Base-by-base conservation (phyloP, 2,329 filamentous ascomycete species). In the Colletotrichum incanum region DNA sequence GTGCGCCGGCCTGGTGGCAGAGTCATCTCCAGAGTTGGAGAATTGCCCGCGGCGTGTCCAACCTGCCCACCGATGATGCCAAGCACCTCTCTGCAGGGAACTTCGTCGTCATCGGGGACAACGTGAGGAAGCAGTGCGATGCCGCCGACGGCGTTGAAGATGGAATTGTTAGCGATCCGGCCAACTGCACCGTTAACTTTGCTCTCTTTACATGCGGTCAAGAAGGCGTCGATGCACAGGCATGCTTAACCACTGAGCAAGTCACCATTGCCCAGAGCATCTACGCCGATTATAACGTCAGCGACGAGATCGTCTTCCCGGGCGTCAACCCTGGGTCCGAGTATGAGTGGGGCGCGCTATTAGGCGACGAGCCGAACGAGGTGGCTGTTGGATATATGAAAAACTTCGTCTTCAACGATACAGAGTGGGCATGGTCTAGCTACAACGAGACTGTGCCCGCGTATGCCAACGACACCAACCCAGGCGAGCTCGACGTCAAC, bases 61-160 rank as follows among this genome's bases (percentile, higher is more conserved):
- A 89, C 75, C 80, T 86, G 60, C 86, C 86, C 0, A 80, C 79
- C 18, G 82, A 82, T 4, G 80, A 82, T 0, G 78, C 84, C 1
- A 82, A 85, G 65, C 84, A 87, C 41, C 84, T 89, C 49, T 78
- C 81, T 0, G 73, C 80, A 23, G 60, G 76, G 9, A 72, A 85
- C n/a, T 89, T 88, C 80, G 72, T 81, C 0, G 74, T 82, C 0
- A 83, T 91, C 11, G 82, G 77, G 1, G 47, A 78, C 0, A 84
- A 86, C 61, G 81, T 89, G 2, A 69, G 85, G 3, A 77, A 76
- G n/a, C 87, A 89, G 76, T 89, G 88, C 74, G 88, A 90, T 73
- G 76, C 65, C 1, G 78, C 84, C 31, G 88, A 89, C 71, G 87
- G 87, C 1, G 78, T 87, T 0, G 73, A 78, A 1, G 88, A 90